Percentiles rank a stretch among this genome's conserved stretches.
These are phyloP conservation scores for Haplosporangium sp. DNA, from an alignment of 371 early-diverging fungal species.

Conservation along the genomic window DNA sequence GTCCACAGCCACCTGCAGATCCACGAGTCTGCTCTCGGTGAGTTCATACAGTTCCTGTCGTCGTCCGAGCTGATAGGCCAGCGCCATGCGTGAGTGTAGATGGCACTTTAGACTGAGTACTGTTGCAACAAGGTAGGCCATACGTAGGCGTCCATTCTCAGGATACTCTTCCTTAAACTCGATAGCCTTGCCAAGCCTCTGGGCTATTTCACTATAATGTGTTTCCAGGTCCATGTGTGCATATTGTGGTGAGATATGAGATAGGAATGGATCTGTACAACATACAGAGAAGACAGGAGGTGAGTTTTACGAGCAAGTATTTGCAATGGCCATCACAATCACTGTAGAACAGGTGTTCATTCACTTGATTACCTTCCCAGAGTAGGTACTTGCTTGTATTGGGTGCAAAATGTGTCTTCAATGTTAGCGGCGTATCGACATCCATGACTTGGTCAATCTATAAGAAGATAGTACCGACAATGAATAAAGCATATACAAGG, in stretches of 20 bases:
- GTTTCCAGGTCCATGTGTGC: conserved; percentile 69
- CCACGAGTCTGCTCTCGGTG: conserved; percentile 60
- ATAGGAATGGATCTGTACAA: conserved; percentile 75
- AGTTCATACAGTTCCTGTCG: conserved; percentile 39
- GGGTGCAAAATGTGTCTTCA: conserved; percentile 70
- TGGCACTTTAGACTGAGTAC: conserved; percentile 77
- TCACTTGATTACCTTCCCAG: conserved; percentile 76
- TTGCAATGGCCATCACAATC: too few relatives aligned
- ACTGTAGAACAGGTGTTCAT: not conserved
- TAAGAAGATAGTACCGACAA: not conserved
- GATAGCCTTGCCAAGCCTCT: conserved; percentile 61
- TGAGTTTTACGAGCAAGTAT: not conserved
- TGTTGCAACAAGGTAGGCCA: conserved; percentile 75
- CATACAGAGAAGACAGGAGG: not conserved
- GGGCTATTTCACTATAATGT: conserved; percentile 69
- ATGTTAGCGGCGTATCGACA: conserved; percentile 58
- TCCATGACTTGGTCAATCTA: conserved; percentile 67
- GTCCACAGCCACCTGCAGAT: conserved; percentile 72
- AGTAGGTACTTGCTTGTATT: conserved; percentile 88
- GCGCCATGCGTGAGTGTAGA: conserved; percentile 71
- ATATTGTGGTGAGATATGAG: conserved; percentile 84
- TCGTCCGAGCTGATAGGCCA: conserved; percentile 69
- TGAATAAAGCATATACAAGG: not conserved
- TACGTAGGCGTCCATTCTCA: conserved; percentile 72
- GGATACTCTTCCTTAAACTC: conserved; percentile 64